Base-by-base conservation (phyloP, 805 yeast species). In the Kodamaea leandrae region DNA sequence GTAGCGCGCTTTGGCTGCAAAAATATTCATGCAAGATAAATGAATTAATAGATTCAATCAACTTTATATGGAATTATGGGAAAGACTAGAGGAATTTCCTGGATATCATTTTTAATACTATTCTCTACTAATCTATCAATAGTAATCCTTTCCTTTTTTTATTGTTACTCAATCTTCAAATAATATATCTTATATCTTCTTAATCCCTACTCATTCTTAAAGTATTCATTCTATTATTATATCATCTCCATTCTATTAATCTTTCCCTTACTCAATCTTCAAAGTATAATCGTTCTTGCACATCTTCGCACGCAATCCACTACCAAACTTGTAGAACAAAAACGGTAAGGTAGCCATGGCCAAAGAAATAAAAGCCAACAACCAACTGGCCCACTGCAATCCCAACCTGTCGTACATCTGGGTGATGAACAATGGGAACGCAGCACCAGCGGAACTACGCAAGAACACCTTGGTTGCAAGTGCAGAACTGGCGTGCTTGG, bases 401-500 rank as follows among this genome's bases (percentile, higher is more conserved):
- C 91, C 91, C 54, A 85, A 63, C 40, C 69, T 78, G 46, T 77
- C 76, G 60, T 84, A 85, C 91, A 85, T 84, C 63, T 83, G 91
- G 27, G 80, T 78, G n/a, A 85, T 78, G 58, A 85, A 84, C 50
- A 85, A 68, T 45, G 91, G 90, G 75, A 85, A 83, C 0, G 89
- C 91, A 19, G 89, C 91, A 68, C 93, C 95, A 54, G 89, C 90
- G 15, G 88, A 84, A 52, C 83, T 75, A 71, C 95, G 76, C 52
- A 85, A 67, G 54, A 85, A 84, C 21, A 84, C 91, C 58, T 85
- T 85, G 4, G 91, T 83, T 12, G 91, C 91, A 51, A 85, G 70
- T 0, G 93, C 93, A 44, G 82, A 74, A 6, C 93, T 88, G 4
- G 91, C 90, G 55, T 74, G 83, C 55, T 83, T 79, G 39, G 87